Base-by-base conservation (phyloP, 2,329 filamentous ascomycete genomes). In the Pestalotiopsis sp. region DNA sequence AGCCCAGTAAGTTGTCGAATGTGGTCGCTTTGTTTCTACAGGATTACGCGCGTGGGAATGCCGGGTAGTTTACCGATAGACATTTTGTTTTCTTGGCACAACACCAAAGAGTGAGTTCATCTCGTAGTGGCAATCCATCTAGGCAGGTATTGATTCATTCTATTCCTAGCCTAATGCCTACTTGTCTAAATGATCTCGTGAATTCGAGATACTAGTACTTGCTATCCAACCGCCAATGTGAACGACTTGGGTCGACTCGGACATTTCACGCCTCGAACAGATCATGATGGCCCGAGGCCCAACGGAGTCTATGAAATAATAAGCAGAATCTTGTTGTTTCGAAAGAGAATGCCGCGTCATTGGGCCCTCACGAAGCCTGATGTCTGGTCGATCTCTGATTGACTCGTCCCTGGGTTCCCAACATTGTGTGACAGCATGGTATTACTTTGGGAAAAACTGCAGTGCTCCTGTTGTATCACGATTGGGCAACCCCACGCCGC, bases 1-100 rank as follows among this genome's bases (percentile, higher is more conserved):
- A 75, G 70, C 74, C 12, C 74, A 73, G 49, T 77, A 68, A 72
- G 58, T 11, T 3, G 14, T 23, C 45, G 45, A n/a, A 52, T 20
- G 6, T 17, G n/a, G 45, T n/a, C 17, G 5, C 11, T n/a, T n/a
- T 52, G 14, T 9, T n/a, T 52, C 45, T 9, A 52, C 31, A 36
- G 31, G 31, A 36, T 6, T 36, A 36, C 31, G 9, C 31, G 31
- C 9, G 31, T 27, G 20, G 39, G 11, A 9, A n/a, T 20, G 23
- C 17, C 45, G 45, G 31, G 45, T 9, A 23, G 17, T 7, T 17
- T 5, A 52, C 20, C n/a, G 45, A 52, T 52, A 23, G n/a, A 52
- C 4, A 9, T 52, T n/a, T 9, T 17, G 45, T 23, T n/a, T n/a
- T 20, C n/a, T 41, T 39, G 20, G 60, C n/a, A 62, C 20, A n/a